Percentiles rank a stretch among this genome's conserved stretches.
phyloP scores from a whole-genome alignment of 208 protist species.

The Leishmania turanica region DNA sequence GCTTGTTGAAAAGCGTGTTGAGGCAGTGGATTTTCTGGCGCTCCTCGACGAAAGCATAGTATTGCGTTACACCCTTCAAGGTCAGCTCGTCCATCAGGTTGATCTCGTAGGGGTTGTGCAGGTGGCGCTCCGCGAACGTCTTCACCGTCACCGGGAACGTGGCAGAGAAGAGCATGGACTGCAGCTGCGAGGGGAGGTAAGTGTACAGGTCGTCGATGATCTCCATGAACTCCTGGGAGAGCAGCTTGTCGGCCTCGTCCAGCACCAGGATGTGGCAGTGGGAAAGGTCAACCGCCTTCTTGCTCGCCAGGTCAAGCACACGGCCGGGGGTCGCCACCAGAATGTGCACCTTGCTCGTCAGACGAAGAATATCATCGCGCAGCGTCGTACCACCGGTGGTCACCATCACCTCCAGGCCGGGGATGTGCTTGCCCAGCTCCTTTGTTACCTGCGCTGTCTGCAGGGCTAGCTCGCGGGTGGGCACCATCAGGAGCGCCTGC shows the following conservation, averaged over 20 bases:
- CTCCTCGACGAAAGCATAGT: slow-evolving; percentile 99
- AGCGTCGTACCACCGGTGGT: slow-evolving; percentile 98
- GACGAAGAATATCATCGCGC: slow-evolving; percentile 98
- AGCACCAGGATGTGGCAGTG: slow-evolving; percentile 96
- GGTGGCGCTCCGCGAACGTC: slow-evolving; percentile 94
- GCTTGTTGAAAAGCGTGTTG: slow-evolving; percentile 98
- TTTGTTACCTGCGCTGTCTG: slow-evolving; percentile 99
- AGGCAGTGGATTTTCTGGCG: slow-evolving; percentile 99
- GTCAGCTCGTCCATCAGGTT: slow-evolving; percentile 99
- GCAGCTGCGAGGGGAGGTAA: slow-evolving; percentile 88
- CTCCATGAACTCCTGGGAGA: slow-evolving; percentile 96
- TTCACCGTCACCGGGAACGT: slow-evolving; percentile 98
- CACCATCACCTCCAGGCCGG: slow-evolving; percentile 95
- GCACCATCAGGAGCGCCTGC: slow-evolving; percentile 98
- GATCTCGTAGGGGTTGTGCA: slow-evolving; percentile 97
- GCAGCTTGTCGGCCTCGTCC: slow-evolving; percentile 99
- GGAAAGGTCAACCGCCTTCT: slow-evolving; percentile 93
- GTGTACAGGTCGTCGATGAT: slow-evolving; percentile 96
- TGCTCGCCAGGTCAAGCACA: slow-evolving; percentile 97
- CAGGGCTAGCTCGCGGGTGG: slow-evolving; percentile 98
- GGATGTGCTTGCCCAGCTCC: slow-evolving; percentile 98
- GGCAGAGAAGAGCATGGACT: slow-evolving; percentile 99
- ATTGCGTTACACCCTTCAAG: slow-evolving; percentile 99
- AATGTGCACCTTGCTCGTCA: slow-evolving; percentile 97
- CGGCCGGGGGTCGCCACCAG: slow-evolving; percentile 99